A percentile compares a stretch with the other conserved stretches of the same genome.
Conservation (phyloP, 768 basidiomycete genomes). For the Chalciporus chontae region DNA sequence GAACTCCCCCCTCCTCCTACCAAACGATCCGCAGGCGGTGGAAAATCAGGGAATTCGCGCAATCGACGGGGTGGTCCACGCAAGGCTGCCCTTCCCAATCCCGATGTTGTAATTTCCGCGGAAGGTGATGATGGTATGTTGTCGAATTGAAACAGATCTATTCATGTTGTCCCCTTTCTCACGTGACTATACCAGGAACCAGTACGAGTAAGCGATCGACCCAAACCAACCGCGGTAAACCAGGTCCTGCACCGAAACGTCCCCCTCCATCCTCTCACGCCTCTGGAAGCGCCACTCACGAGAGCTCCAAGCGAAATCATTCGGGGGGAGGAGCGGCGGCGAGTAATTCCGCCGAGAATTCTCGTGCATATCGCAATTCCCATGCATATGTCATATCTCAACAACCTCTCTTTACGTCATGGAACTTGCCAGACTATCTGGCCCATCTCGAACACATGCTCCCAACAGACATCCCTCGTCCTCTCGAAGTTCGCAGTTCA, state of each 20-base stretch:
- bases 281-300: conserved; percentile 35
- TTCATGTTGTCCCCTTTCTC: conserved; percentile 22
- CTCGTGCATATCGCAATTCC: conserved; percentile 72
- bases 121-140: conserved; percentile 69
- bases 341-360: conserved; percentile 42
- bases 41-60: conserved; percentile 27
- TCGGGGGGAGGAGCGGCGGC: conserved; percentile 32
- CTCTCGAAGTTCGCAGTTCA: conserved; percentile 62
- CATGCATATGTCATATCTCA: conserved; percentile 79
- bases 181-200: conserved; percentile 39
- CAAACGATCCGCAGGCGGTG: conserved; percentile 22
- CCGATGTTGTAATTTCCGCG: conserved; percentile 24
- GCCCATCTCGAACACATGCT: conserved; percentile 82
- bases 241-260: conserved; percentile 29
- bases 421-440: conserved; percentile 92
- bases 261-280: conserved; percentile 30
- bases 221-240: conserved; percentile 40
- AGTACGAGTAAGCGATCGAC: conserved; percentile 33
- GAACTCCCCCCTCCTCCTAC: conserved; percentile 41
- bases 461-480: conserved; percentile 70
- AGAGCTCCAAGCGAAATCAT: conserved; percentile 51
- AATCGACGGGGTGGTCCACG: conserved; percentile 32
- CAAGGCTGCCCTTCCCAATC: conserved; percentile 17
- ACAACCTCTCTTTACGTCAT: conserved; percentile 76
- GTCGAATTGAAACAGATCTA: conserved; percentile 13